Evolutionary conservation across 2,329 filamentous ascomycete species (phyloP), one percentile per base, ranked within the genome.

Genomic region (Verticillium dahliae): DNA sequence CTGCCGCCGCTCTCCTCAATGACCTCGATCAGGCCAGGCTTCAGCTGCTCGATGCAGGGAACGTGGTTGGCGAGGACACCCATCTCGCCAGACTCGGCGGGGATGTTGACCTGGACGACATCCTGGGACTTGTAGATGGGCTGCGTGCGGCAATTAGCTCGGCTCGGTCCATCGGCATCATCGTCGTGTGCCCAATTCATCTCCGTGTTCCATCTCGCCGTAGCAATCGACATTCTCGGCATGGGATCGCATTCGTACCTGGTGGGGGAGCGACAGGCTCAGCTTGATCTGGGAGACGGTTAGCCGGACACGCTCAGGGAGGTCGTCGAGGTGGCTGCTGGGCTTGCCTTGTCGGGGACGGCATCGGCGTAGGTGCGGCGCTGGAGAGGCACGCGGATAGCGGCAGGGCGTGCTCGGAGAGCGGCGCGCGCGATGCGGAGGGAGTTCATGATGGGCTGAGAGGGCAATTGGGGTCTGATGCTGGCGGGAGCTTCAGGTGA

Each of bases 31-130:
- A 98, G 81, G 74, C 95, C 95, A 65, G 95, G 93, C 87, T 96
- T 97, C 79, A 99, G 85, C 85, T 99, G 95, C 85, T 99, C 95
- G 75, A 99, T 98, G 65, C 93, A 92, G 68, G 95, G 93, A 73
- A 99, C 95, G 87, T 99, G 95, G 85, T 95, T 96, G 77, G 95
- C 95, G 75, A 99, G 90, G 72, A 99, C 90, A 90, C 95, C 95
- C 95, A 99, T 99, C 73, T 98, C 95, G 77, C 95, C 95, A 66
- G 93, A 96, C 79, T 97, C 95, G 74, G 95, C 95, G 77, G 95
- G 90, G 74, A 99, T 89, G 87, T 99, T 99, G 84, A 99, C 95
- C 84, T 99, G 95, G 74, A 98, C 88, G 75, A 88, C 85, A 74
- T 85, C 84, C 72, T 86, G 81, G 70, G 81, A 87, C 78, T 85